Evolutionary conservation across 176 grass and related monocot genomes (phyloP), one percentile per base, ranked within the genome.

Genomic region (Phoenix dactylifera): DNA sequence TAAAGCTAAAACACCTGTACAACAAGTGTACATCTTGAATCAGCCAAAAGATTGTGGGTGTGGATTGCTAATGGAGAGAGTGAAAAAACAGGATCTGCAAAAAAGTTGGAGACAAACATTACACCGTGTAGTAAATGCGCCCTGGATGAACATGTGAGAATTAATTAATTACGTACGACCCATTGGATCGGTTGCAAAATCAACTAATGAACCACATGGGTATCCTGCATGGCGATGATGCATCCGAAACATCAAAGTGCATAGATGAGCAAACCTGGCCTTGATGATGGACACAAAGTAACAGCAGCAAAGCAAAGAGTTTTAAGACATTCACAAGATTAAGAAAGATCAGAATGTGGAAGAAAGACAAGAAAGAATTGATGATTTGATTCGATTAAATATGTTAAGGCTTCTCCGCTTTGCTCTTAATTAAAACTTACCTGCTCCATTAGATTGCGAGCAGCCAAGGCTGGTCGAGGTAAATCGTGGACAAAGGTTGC

Each of bases 401-500:
- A 44, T 14, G 10, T 12, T 0, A 44, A 44, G 35, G 9, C 1
- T 44, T 14, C 1, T 14, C 12, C 12, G 1, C 35, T 12, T 44
- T 2, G 10, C 35, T 44, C 2, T 44, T 12, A 2, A 44, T 12
- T 3, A 44, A 44, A 44, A 44, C 24, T 18, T 67, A 91, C 93
- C 81, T 93, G 94, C 51, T 98, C 94, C 88, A 93, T 98, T 49
- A 98, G 75, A 82, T 98, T 98, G 52, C 85, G 84, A 7, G 93
- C 88, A 53, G 94, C 94, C 56, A 98, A 82, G 28, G 94, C 94
- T 0, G 94, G 94, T 22, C 85, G 88, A 53, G 94, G 94, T 30
- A 98, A 59, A 86, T 76, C 84, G 52, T 98, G 94, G 10, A 76
- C 82, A 55, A 73, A 89, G 25, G 94, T 98, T 53, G 94, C 94